Percentiles rank a stretch among this genome's conserved stretches.
phyloP scores from a whole-genome alignment of 139 green algal genomes.

The Limnomonas spitsbergensis region DNA sequence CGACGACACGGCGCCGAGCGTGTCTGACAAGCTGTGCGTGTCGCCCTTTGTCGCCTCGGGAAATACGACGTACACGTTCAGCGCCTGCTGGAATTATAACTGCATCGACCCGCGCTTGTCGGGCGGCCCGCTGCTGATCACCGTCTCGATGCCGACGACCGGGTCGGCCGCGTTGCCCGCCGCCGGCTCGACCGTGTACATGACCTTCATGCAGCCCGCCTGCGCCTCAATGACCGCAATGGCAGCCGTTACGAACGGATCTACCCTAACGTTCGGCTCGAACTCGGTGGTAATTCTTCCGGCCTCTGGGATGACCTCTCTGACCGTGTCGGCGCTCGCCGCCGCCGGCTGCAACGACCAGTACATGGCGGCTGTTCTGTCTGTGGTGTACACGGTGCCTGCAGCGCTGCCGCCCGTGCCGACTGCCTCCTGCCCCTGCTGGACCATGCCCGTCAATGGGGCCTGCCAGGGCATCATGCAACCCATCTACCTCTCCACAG shows the following conservation, averaged over 20 bases:
- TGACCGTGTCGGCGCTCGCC: not conserved
- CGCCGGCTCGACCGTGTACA: not conserved
- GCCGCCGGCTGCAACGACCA: conserved; percentile 2
- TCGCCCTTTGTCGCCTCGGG: not conserved
- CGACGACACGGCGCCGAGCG: not conserved
- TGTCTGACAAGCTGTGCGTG: not conserved
- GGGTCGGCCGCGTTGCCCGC: not conserved
- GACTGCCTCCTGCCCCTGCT: conserved; percentile 23
- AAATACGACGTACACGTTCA: not conserved
- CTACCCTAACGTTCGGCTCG: not conserved
- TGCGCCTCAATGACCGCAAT: not conserved
- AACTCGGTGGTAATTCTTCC: conserved; percentile 11
- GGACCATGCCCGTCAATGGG: conserved; percentile 8
- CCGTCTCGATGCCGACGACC: not conserved
- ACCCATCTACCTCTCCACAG: conserved; percentile 32
- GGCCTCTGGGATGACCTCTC: not conserved
- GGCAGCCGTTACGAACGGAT: not conserved
- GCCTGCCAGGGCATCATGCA: conserved; percentile 13
- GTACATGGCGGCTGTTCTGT: conserved; percentile 17
- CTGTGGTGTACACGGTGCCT: not conserved
- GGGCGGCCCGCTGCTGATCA: not conserved
- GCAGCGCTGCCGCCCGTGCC: conserved; percentile 14
- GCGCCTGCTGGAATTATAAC: conserved; percentile 8
- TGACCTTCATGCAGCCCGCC: conserved; percentile 9
- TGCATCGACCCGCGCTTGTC: not conserved